A percentile compares a stretch with the other conserved stretches of the same genome.
phyloP scores from a whole-genome alignment of 2,329 filamentous ascomycete genomes.

The Fusarium heterosporum region DNA sequence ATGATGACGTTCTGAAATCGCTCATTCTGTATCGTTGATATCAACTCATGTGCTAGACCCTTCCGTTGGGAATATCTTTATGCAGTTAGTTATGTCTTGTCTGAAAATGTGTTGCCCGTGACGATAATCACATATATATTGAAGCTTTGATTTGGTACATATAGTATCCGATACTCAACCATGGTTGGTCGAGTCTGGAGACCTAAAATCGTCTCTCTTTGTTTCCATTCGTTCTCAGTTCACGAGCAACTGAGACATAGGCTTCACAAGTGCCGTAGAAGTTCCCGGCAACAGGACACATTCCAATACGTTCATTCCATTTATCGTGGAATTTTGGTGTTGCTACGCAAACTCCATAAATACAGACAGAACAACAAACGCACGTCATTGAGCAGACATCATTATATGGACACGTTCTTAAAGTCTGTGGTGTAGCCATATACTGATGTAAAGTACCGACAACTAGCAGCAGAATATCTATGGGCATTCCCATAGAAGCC shows the following conservation, averaged over 20 bases:
- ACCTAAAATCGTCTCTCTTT: slow-evolving; percentile 7
- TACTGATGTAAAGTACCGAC: neutral
- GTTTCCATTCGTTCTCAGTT: slow-evolving; percentile 15
- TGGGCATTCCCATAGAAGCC: neutral
- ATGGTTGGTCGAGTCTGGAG: slow-evolving; percentile 1
- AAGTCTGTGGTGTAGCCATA: neutral
- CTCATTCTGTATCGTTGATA: neutral
- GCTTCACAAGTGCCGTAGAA: slow-evolving; percentile 15
- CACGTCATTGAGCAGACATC: neutral
- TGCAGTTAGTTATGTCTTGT: slow-evolving; percentile 26
- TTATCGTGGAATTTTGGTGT: neutral
- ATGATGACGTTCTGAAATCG: slow-evolving; percentile 18
- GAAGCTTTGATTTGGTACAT: neutral
- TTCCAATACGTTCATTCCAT: slow-evolving; percentile 33
- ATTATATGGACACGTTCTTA: neutral
- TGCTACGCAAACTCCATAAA: slow-evolving; percentile 12
- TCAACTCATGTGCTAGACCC: slow-evolving; percentile 5
- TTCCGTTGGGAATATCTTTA: slow-evolving; percentile 17
- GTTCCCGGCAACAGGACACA: slow-evolving; percentile 17
- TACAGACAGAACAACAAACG: neutral
- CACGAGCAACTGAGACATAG: slow-evolving; percentile 18
- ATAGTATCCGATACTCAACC: slow-evolving; percentile 1
- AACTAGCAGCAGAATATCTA: too few species aligned
- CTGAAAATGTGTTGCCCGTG: slow-evolving; percentile 6
- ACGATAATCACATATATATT: slow-evolving; percentile 11